Percentiles rank a stretch among this genome's conserved stretches.
Conservation (phyloP, 2,329 filamentous ascomycete genomes). For the Ceratocystis cacaofunesta region DNA sequence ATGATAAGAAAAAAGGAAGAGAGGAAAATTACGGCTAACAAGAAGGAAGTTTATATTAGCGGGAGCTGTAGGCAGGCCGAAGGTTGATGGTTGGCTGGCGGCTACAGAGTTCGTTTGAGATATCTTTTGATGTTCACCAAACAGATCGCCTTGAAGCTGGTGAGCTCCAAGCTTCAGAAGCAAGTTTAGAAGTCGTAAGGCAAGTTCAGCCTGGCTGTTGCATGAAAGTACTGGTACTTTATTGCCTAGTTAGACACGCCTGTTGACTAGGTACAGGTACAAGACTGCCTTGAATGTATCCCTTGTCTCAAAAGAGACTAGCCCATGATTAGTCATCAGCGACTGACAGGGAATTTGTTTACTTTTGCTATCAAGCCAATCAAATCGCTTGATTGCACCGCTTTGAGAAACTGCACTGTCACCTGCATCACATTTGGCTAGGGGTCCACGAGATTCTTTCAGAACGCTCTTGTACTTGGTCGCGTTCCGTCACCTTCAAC, state of each 20-base stretch:
- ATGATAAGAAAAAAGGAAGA: background rate
- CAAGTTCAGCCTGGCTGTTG: slow-evolving; percentile 15
- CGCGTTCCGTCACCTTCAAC: background rate
- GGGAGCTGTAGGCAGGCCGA: background rate
- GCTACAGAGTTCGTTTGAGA: background rate
- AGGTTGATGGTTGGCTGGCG: background rate
- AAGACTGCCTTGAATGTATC: background rate
- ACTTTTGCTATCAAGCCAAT: slow-evolving; percentile 12
- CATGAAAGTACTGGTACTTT: background rate
- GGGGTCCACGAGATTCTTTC: background rate
- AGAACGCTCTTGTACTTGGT: background rate
- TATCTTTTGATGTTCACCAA: slow-evolving; percentile 13
- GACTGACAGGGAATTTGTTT: slow-evolving; percentile 8
- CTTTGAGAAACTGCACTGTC: slow-evolving; percentile 11
- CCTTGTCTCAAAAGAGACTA: background rate
- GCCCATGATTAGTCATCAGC: background rate
- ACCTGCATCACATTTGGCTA: slow-evolving; percentile 8
- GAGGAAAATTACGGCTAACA: background rate
- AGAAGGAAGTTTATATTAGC: background rate
- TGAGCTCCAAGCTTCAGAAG: slow-evolving; percentile 7
- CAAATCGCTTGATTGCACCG: slow-evolving; percentile 7
- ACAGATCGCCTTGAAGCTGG: slow-evolving; percentile 14
- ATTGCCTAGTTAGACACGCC: background rate
- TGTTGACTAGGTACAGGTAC: background rate
- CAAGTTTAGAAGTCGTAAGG: slow-evolving; percentile 15